A percentile compares a stretch with the other conserved stretches of the same genome.
phyloP scores from a whole-genome alignment of 768 basidiomycete genomes.

The Mycena albidolilacea region DNA sequence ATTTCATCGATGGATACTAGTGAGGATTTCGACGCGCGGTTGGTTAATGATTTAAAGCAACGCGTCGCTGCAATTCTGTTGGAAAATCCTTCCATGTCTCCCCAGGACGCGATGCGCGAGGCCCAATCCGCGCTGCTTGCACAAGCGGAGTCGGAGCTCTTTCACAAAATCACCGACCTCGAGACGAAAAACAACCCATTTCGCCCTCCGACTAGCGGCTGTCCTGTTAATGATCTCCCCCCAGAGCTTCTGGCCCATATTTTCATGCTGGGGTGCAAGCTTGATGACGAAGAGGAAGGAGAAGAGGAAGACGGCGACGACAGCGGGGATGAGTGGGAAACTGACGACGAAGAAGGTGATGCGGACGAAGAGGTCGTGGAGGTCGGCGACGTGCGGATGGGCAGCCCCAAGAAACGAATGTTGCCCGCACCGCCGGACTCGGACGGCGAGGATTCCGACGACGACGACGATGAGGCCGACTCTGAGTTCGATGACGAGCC shows the following conservation, averaged over 20 bases:
- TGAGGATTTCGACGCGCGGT: slow-evolving; percentile 16
- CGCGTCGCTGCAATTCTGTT: slow-evolving; percentile 35
- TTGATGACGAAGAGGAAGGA: slow-evolving; percentile 52
- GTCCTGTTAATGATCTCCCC: slow-evolving; percentile 68
- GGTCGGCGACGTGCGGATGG: slow-evolving; percentile 38
- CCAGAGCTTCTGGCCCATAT: slow-evolving; percentile 71
- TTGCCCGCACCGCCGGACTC: slow-evolving; percentile 19
- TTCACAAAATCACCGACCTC: background rate
- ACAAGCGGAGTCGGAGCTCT: background rate
- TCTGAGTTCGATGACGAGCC: slow-evolving; percentile 38
- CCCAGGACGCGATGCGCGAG: slow-evolving; percentile 50
- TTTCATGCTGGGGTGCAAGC: slow-evolving; percentile 62
- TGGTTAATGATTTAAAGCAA: slow-evolving; percentile 16
- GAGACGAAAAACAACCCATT: slow-evolving; percentile 59
- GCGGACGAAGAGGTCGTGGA: slow-evolving; percentile 44
- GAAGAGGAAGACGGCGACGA: slow-evolving; percentile 48
- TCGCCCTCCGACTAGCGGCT: slow-evolving; percentile 60
- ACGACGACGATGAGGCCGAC: slow-evolving; percentile 42
- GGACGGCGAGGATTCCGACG: slow-evolving; percentile 40
- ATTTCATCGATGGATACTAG: background rate
- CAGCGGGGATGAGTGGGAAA: slow-evolving; percentile 55
- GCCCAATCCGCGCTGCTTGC: slow-evolving; percentile 54
- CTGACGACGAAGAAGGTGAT: slow-evolving; percentile 48
- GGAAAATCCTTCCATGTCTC: slow-evolving; percentile 47
- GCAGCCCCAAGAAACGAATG: slow-evolving; percentile 32